phyloP scores from a whole-genome alignment of 495 filamentous ascomycete species.

The Trypethelium eluteriae region DNA sequence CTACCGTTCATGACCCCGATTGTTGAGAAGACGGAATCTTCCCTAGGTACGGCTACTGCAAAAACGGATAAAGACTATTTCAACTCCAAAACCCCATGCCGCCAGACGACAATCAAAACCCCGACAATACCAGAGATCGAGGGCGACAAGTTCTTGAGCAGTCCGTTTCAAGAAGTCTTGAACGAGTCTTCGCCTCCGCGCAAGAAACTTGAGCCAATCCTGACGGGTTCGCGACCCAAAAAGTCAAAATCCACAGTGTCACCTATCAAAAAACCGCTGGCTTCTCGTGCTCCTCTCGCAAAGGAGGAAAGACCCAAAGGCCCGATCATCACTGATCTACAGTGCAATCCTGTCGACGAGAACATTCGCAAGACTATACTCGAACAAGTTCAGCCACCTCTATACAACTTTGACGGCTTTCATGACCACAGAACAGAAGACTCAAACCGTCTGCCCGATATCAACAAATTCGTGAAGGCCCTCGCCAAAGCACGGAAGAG shows the following conservation, averaged over 20 bases:
- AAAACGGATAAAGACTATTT: constrained; percentile 47
- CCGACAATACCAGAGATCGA: constrained; percentile 37
- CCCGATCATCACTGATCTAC: constrained; percentile 67
- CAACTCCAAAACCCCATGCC: constrained; percentile 64
- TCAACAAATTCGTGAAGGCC: constrained; percentile 69
- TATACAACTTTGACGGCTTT: constrained; percentile 69
- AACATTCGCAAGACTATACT: constrained; percentile 66
- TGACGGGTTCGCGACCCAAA: constrained; percentile 7
- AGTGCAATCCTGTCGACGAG: constrained; percentile 83
- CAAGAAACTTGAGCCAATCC: neutral
- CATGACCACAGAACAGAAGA: constrained; percentile 54
- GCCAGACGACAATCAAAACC: constrained; percentile 38
- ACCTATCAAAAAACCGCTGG: constrained; percentile 22
- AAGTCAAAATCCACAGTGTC: constrained; percentile 24
- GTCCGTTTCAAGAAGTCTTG: constrained; percentile 58
- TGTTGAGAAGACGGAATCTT: constrained; percentile 86
- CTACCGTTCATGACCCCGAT: constrained; percentile 98
- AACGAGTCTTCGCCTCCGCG: constrained; percentile 22
- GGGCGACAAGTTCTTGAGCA: constrained; percentile 55
- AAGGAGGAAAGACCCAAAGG: constrained; percentile 41
- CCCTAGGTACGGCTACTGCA: constrained; percentile 56
- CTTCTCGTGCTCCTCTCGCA: constrained; percentile 9
- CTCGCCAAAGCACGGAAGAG: constrained; percentile 54
- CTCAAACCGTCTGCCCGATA: constrained; percentile 58
- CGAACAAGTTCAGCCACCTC: constrained; percentile 57